These are phyloP conservation scores for Xylaria longipes DNA, from an alignment of 495 filamentous ascomycete species.

Conservation along the genomic window DNA sequence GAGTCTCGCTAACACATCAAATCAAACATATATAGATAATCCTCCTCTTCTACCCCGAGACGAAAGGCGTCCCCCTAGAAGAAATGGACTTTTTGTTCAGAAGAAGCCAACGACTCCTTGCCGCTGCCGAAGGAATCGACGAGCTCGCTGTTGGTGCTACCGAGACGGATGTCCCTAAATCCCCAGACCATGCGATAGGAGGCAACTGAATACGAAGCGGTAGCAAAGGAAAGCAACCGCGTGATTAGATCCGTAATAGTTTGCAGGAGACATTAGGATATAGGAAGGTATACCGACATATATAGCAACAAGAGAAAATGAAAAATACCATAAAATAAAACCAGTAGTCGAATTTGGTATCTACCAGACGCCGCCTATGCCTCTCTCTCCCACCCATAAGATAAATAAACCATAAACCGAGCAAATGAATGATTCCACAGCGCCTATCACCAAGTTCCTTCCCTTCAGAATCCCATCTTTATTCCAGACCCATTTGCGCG, in stretches of 20 bases:
- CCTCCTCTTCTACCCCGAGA: constrained; percentile 60
- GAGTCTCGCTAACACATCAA: neutral
- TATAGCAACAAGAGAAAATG: neutral
- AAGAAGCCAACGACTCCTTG: neutral
- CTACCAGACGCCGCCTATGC: constrained; percentile 37
- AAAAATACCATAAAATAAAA: constrained; percentile 25
- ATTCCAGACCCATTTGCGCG: constrained; percentile 59
- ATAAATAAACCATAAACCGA: neutral
- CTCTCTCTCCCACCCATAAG: constrained; percentile 4
- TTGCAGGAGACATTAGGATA: neutral
- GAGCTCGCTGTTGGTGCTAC: neutral
- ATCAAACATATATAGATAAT: constrained; percentile 41
- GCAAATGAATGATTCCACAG: neutral
- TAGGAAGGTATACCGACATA: neutral
- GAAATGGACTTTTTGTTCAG: constrained; percentile 60
- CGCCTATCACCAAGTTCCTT: neutral
- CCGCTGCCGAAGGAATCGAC: constrained; percentile 7
- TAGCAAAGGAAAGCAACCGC: neutral
- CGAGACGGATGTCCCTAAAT: neutral
- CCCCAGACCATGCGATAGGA: neutral
- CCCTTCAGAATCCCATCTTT: neutral
- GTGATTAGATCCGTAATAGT: neutral
- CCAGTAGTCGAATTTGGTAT: constrained; percentile 35
- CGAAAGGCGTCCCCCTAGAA: constrained; percentile 57
- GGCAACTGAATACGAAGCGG: neutral